Base-by-base conservation (phyloP, 1,139 yeast species). In the Debaryomyces udenii region DNA sequence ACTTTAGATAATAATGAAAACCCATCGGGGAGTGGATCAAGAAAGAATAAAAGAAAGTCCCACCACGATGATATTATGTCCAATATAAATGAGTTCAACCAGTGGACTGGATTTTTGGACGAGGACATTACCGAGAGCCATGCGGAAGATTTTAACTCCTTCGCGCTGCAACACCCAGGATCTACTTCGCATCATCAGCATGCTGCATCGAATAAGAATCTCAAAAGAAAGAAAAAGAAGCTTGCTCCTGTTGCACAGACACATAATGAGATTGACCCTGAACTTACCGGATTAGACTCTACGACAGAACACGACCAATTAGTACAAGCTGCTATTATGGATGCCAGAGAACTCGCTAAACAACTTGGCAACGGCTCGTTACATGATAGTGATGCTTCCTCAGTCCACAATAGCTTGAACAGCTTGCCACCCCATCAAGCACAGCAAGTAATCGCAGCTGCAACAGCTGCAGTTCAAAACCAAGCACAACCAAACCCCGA, bases 291-390 rank as follows among this genome's bases (percentile, higher is more conserved):
- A 1, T 50, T 80, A 30, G 82, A 75, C 49, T 67, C 68, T 41
- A 62, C 74, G 9, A 49, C 65, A 9, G 80, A 75, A 35, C 84
- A 80, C 49, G 85, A 79, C 45, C 83, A 76, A 48, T 62, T 83
- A 40, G 87, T 82, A 4, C 79, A 81, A 46, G 86, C 83, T 35
- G 87, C 86, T 2, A 80, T 84, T 32, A 64, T 81, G 46, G 86
- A 82, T 51, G 86, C 87, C 0, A 68, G 83, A 41, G 80, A 81
- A 40, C 66, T 83, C 43, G 83, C 85, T 2, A 77, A 80, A 35
- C 77, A 73, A 45, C 68, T 78, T 28, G 54, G 56, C 5, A 45
- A 40, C 27, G 54, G 50, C 15, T 29, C 47, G 3, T 47, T 52
- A 11, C 52, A 52, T 27, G 58, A 47, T n/a, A 45, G 39, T 29